Base-by-base conservation (phyloP, 2,329 filamentous ascomycete species). In the Penicillium sp. region DNA sequence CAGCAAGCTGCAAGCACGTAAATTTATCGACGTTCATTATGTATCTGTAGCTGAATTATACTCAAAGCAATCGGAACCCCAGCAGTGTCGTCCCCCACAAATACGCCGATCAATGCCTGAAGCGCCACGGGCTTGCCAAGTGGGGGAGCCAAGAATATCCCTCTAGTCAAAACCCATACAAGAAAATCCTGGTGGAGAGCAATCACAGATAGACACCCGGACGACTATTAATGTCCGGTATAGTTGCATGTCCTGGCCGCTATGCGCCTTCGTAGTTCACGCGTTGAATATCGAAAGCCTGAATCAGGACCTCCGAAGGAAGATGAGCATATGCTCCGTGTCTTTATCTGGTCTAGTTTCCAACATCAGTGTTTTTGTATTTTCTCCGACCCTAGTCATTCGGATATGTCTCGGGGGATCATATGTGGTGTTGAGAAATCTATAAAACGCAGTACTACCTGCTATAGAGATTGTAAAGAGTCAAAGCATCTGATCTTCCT, bases 21-120 rank as follows among this genome's bases (percentile, higher is more conserved):
- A 27, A 27, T 2, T 27, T 8, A 2, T 8, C 24, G 24, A 27
- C 8, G 4, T 6, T 5, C 5, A 5, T 6, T 27, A 1, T 27
- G 5, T 27, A 8, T 27, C 5, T 8, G 24, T 27, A 27, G 8
- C 24, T 27, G 24, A 27, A 27, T 27, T 27, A 27, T 27, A 4
- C 6, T 5, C 8, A 34, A 34, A 10, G 6, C 16, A 14, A 36
- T 32, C 18, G 13, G n/a, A 11, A 44, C 13, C 38, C 40, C 22
- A 43, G 45, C 46, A 40, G 13, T 16, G 24, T 13, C 34, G 14
- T 16, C 16, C 21, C 14, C 13, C n/a, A 5, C 47, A 27, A 14
- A 22, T 42, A 32, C 14, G 59, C 47, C 47, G 59, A 61, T 61
- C 59, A 14, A 58, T 61, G 39, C 57, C 53, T 14, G 48, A 60